These are phyloP conservation scores for Pythium sp. DNA, from an alignment of 352 stramenopile genomes.

Conservation along the genomic window DNA sequence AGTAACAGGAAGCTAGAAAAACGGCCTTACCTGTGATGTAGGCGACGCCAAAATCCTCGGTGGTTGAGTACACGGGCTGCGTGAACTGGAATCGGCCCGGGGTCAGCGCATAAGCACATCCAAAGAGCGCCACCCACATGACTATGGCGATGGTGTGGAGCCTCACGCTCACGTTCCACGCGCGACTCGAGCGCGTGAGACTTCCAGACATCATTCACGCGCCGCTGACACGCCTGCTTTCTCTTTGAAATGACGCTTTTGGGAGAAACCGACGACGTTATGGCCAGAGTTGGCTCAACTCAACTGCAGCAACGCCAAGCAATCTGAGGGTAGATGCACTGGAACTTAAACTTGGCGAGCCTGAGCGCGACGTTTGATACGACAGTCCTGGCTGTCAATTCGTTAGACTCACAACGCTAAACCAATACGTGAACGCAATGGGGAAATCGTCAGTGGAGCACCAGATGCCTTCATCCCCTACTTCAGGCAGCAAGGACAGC, in stretches of 20 bases:
- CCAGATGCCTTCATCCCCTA: conserved; percentile 14
- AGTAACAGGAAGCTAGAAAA: not conserved
- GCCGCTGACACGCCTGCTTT: too few relatives aligned
- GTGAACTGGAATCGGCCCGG: conserved; percentile 60
- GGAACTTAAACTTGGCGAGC: too few relatives aligned
- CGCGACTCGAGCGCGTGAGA: not conserved
- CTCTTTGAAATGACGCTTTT: too few relatives aligned
- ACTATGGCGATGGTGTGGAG: too few relatives aligned
- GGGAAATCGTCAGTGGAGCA: conserved; percentile 26
- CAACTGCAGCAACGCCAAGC: too few relatives aligned
- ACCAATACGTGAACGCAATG: conserved; percentile 14
- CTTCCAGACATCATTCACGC: too few relatives aligned
- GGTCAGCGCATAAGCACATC: conserved; percentile 5
- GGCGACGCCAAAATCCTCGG: conserved; percentile 63
- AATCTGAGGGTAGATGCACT: too few relatives aligned
- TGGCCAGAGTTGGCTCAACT: too few relatives aligned
- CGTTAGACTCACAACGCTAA: too few relatives aligned
- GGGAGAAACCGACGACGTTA: too few relatives aligned
- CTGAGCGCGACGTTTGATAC: too few relatives aligned
- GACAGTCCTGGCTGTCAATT: too few relatives aligned
- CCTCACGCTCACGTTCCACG: not conserved
- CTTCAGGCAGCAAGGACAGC: conserved; percentile 6
- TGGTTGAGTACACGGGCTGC: conserved; percentile 51
- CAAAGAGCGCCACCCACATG: not conserved
- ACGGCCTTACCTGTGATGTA: conserved; percentile 37